Base-by-base conservation (phyloP, 148 eudicot genomes). In the Heliosperma pusillum region DNA sequence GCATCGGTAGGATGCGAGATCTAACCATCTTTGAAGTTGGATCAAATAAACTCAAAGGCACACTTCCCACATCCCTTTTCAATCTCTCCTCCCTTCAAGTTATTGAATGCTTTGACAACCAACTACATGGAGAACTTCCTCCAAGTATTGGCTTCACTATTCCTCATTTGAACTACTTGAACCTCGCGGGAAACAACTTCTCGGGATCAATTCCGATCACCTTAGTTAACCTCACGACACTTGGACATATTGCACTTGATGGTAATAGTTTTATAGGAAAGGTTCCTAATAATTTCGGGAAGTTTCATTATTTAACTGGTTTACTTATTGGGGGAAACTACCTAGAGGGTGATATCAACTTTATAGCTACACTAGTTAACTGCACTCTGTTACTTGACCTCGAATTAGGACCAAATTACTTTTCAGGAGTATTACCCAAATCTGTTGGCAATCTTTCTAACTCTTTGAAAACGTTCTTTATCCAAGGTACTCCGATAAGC, bases 151-250 rank as follows among this genome's bases (percentile, higher is more conserved):
- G 9, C 9, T 5, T 42, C 70, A 64, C 13, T 21, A 74, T 72
- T 13, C 82, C 84, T 27, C 60, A 58, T 53, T 71, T 84, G 10
- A 5, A 3, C 24, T 5, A 10, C 3, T 53, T 84, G 11, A 9
- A 22, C 17, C 7, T 81, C 2, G 4, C 30, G 4, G 21, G 17
- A 1, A 81, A 78, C 63, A 45, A 61, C 12, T 30, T 84, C 2
- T 71, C 60, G 20, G 87, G 87, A 16, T 13, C 52, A 3, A 17
- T 83, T 62, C 84, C 86, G 5, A 17, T 44, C 20, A 74, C 81
- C 7, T 16, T 80, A 19, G 47, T 79, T 1, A 81, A 79, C 76
- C 77, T 76, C 25, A 74, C 84, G 24, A 76, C 56, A 0, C 65
- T 84, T 4, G 13, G n/a, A 11, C 3, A 9, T 25, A 20, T 81